Base-by-base conservation (phyloP, 768 basidiomycete species). In the Tricholoma hemisulphureum region DNA sequence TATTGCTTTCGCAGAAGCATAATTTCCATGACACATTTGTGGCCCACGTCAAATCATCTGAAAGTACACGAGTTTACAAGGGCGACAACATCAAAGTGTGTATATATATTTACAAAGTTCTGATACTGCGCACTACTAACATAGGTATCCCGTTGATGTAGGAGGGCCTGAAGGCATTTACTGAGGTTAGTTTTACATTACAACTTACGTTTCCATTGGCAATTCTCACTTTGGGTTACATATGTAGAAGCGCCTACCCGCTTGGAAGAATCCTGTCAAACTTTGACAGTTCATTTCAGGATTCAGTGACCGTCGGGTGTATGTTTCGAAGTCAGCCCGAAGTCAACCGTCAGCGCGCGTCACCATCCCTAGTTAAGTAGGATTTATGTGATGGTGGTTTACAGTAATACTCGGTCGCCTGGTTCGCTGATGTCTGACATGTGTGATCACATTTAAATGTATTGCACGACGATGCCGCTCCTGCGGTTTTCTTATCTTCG, bases 91-190 rank as follows among this genome's bases (percentile, higher is more conserved):
- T 93, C 69, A 86, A 87, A 77, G 89, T 83, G 56, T 58, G 78
- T 51, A 45, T 18, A 41, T 46, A 58, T 53, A n/a, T n/a, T n/a
- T n/a, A n/a, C n/a, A n/a, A n/a, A n/a, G 26, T 28, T 16, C n/a
- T 26, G 28, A 31, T 48, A 13, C n/a, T 34, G 20, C 7, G 32
- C 7, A 9, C 13, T 14, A 24, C 46, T 48, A 28, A 48, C 28
- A 29, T 14, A 10, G 13, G n/a, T n/a, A n/a, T n/a, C 23, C 23
- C 28, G 1, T 28, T 9, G 23, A 16, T 53, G n/a, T 37, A 88
- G 87, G 88, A 90, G 74, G 89, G 90, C 2, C 69, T 91, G 34
- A 73, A 75, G 61, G 89, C 89, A 4, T 91, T 91, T 66, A 63
- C 73, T 11, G 83, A 86, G 80, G 87, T 88, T 59, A 62, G 79